These are phyloP conservation scores for Phycomyces blakesleeanus DNA, from an alignment of 192 early-diverging fungal genomes.

Conservation along the genomic window DNA sequence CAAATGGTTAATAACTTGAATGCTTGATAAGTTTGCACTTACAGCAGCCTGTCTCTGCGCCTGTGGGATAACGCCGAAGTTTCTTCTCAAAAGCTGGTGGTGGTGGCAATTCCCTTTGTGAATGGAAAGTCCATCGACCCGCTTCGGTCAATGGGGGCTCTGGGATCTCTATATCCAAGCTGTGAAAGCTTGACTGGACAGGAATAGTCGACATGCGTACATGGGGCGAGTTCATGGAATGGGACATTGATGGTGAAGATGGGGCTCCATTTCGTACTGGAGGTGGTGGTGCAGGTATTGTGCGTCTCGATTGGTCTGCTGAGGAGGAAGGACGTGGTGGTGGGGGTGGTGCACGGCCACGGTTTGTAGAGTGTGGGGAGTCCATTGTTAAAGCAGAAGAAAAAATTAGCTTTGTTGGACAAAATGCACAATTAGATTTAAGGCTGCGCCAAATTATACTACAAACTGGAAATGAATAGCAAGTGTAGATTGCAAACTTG, in stretches of 20 bases:
- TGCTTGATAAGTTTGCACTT: constrained; percentile 10
- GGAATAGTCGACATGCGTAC: constrained; percentile 19
- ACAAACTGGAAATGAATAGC: too few species aligned
- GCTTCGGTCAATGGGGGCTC: constrained; percentile 34
- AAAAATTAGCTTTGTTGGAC: too few species aligned
- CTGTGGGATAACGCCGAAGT: constrained; percentile 29
- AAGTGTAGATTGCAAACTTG: too few species aligned
- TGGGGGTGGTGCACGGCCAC: background rate
- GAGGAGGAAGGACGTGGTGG: constrained; percentile 1
- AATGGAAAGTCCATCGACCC: constrained; percentile 37
- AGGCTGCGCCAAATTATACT: too few species aligned
- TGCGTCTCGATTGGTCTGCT: constrained; percentile 1
- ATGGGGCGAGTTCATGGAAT: constrained; percentile 13
- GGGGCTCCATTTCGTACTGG: background rate
- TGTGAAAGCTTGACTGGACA: constrained; percentile 21
- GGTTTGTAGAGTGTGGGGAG: too few species aligned
- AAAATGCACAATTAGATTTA: too few species aligned
- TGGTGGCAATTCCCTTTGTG: constrained; percentile 32
- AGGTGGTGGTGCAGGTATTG: constrained; percentile 19
- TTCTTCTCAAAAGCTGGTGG: constrained; percentile 35
- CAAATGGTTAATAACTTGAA: background rate
- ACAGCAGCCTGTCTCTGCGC: constrained; percentile 36
- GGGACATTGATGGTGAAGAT: background rate
- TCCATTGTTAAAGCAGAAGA: too few species aligned
- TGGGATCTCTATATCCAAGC: constrained; percentile 22